Percentiles rank a stretch among this genome's conserved stretches.
phyloP scores from a whole-genome alignment of 441 rosid species.

The Rhodomyrtus psidioides region DNA sequence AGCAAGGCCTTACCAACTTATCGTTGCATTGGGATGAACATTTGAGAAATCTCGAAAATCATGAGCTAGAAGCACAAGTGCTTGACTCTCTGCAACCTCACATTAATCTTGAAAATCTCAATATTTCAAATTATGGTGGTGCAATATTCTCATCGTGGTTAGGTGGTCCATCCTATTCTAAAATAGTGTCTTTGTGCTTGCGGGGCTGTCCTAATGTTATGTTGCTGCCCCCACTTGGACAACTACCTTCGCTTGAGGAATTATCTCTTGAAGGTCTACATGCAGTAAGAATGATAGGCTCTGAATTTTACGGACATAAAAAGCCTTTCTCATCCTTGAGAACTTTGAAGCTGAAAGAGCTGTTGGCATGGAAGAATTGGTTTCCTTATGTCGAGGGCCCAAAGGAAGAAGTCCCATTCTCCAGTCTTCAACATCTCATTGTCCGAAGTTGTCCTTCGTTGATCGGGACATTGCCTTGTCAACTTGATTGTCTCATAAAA shows the following conservation, averaged over 20 bases:
- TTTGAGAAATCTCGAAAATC: not conserved
- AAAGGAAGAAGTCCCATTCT: not conserved
- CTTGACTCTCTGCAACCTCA: not conserved
- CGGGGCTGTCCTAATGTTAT: not conserved
- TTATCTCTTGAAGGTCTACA: not conserved
- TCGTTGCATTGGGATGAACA: not conserved
- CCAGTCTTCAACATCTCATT: not conserved
- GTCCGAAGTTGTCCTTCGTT: not conserved
- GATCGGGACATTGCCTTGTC: not conserved
- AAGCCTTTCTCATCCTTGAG: not conserved
- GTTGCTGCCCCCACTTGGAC: not conserved
- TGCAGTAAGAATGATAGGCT: not conserved
- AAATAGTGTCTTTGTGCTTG: not conserved
- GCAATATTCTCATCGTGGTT: not conserved
- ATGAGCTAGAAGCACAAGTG: not conserved
- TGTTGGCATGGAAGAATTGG: not conserved
- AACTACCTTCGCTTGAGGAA: not conserved
- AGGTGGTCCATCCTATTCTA: not conserved
- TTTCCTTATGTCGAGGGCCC: not conserved
- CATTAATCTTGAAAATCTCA: not conserved
- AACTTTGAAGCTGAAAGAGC: not conserved
- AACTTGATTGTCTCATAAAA: not conserved
- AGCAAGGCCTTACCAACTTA: not conserved
- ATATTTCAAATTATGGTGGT: not conserved
- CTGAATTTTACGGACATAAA: not conserved